Percentiles rank a stretch among this genome's conserved stretches.
These are phyloP conservation scores for Camelina hispida DNA, from an alignment of 345 rosid genomes.

Conservation along the genomic window DNA sequence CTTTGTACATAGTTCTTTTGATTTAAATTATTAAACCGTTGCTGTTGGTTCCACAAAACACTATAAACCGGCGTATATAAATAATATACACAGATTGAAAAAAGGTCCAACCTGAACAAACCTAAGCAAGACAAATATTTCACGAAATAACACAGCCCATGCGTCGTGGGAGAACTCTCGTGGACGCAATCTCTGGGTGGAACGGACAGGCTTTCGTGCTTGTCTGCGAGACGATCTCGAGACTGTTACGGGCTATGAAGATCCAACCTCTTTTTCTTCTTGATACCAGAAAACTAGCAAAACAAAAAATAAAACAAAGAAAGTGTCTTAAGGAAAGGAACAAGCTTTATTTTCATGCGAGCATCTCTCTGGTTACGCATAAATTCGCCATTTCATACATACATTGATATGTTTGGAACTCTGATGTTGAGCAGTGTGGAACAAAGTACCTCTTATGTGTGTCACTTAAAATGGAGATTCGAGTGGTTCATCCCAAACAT, in stretches of 20 bases:
- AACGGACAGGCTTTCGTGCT: neutral
- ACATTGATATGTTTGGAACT: neutral
- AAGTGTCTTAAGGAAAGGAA: neutral
- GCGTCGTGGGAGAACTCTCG: neutral
- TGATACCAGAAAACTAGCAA: slow-evolving; percentile 17
- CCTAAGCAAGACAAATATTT: slow-evolving; percentile 22
- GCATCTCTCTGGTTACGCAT: neutral
- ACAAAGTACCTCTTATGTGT: slow-evolving; percentile 27
- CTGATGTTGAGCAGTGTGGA: slow-evolving; percentile 1
- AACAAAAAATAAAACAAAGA: neutral
- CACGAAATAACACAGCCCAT: slow-evolving; percentile 15
- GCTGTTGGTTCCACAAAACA: slow-evolving; percentile 35
- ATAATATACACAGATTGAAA: slow-evolving; percentile 36
- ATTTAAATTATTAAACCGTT: neutral
- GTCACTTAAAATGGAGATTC: slow-evolving; percentile 62
- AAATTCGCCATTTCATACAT: neutral
- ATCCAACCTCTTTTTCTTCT: slow-evolving; percentile 1
- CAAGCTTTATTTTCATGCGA: neutral
- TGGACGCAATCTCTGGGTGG: neutral
- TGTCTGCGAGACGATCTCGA: slow-evolving; percentile 13
- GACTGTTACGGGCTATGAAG: slow-evolving; percentile 19
- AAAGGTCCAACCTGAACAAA: slow-evolving; percentile 30
- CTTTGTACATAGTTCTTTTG: slow-evolving; percentile 28
- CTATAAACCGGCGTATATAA: slow-evolving; percentile 22
- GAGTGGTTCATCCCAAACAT: slow-evolving; percentile 74